These are phyloP conservation scores for Alternaria brassicae DNA, from an alignment of 2,329 filamentous ascomycete genomes.

Conservation along the genomic window DNA sequence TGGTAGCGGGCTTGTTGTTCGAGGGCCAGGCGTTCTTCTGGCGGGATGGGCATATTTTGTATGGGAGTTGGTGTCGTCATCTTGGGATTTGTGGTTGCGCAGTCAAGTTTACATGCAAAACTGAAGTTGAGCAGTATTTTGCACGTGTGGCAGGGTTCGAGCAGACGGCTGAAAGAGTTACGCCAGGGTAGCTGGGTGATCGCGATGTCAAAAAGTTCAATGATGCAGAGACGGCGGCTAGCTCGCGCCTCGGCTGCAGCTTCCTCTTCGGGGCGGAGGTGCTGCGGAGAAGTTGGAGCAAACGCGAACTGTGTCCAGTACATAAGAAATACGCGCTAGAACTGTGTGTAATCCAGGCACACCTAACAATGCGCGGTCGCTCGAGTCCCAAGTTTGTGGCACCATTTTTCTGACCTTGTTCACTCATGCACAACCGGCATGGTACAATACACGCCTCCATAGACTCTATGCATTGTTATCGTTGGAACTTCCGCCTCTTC, in stretches of 20 bases:
- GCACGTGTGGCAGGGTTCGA: background rate
- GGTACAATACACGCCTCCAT: background rate
- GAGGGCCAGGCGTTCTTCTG: slow-evolving; percentile 44
- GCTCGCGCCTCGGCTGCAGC: slow-evolving; percentile 34
- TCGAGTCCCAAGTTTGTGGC: background rate
- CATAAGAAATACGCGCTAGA: background rate
- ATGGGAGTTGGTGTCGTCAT: slow-evolving; percentile 34
- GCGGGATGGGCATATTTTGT: slow-evolving; percentile 35
- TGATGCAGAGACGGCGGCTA: slow-evolving; percentile 36
- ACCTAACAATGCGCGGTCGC: background rate
- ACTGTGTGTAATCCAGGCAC: background rate
- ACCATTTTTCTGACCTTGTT: background rate
- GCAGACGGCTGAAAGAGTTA: background rate
- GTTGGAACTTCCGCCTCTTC: slow-evolving; percentile 28
- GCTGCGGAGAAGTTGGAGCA: slow-evolving; percentile 7
- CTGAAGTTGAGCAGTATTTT: background rate
- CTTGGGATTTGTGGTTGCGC: slow-evolving; percentile 12
- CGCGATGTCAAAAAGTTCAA: slow-evolving; percentile 34
- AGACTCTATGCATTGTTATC: background rate
- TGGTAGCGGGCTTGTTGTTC: slow-evolving; percentile 42
- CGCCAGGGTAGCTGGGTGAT: background rate
- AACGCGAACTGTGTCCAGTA: background rate
- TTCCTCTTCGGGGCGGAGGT: slow-evolving; percentile 23
- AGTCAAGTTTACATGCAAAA: background rate
- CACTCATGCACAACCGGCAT: background rate